phyloP scores from a whole-genome alignment of 208 protist species.

The Phytomonas francai region DNA sequence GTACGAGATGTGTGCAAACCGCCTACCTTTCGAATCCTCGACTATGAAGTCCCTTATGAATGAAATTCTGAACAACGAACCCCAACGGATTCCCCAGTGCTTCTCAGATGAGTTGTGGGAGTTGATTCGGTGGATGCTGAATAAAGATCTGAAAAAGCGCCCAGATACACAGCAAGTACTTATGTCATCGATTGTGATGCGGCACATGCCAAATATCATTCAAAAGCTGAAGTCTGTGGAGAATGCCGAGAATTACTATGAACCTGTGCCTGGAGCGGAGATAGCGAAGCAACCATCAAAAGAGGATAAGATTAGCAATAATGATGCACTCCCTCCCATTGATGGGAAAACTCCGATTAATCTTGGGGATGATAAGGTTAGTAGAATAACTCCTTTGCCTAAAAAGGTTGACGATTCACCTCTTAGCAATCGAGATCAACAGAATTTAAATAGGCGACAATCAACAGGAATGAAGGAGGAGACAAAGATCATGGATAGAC shows the following conservation, averaged over 20 bases:
- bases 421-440: neutral
- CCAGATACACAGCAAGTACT: conserved; percentile 77
- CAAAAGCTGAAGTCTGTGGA: conserved; percentile 28
- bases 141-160: conserved; percentile 78
- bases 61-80: conserved; percentile 73
- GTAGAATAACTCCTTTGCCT: neutral
- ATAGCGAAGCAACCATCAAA: neutral
- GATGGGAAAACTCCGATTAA: neutral
- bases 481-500: neutral
- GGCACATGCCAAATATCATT: conserved; percentile 58
- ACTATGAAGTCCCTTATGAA: conserved; percentile 84
- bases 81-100: conserved; percentile 47
- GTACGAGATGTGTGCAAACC: conserved; percentile 76
- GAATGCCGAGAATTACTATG: conserved; percentile 6
- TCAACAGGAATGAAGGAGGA: neutral
- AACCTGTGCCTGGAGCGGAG: neutral
- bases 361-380: neutral
- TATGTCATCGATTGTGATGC: conserved; percentile 47
- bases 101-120: conserved; percentile 73
- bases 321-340: neutral
- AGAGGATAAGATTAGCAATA: neutral
- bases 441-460: neutral
- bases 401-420: neutral
- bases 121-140: conserved; percentile 61
- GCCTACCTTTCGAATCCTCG: conserved; percentile 75